Evolutionary conservation across 1,284 basidiomycete genomes (phyloP).

Genomic region (Puccinia polysora): DNA sequence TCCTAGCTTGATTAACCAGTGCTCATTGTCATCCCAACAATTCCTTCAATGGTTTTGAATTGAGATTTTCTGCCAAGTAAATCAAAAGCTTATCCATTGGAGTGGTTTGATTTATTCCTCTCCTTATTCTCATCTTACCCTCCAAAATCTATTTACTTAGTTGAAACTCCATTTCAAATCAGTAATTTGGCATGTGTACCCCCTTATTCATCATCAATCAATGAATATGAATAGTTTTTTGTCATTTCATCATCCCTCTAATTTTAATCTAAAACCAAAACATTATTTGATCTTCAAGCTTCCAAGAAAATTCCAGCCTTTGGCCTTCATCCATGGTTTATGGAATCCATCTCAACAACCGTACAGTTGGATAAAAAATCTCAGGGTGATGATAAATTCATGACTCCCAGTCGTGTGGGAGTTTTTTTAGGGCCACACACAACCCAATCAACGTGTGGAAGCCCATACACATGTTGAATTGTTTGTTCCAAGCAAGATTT

Average conservation of each 20-base stretch:
- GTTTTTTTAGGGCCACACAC: no score
- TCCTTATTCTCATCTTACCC: conserved; percentile 65
- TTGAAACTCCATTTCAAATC: conserved; percentile 58
- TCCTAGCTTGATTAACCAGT: conserved; percentile 66
- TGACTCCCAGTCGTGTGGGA: no score
- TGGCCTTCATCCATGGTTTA: conserved; percentile 57
- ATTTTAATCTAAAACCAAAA: not conserved
- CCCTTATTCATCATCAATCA: no score
- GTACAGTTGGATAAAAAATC: conserved; percentile 46
- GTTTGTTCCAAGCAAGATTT: no score
- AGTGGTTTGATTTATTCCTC: conserved; percentile 57
- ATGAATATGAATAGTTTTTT: not conserved
- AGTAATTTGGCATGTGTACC: conserved; percentile 61
- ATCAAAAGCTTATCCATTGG: conserved; percentile 52
- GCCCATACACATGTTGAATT: no score
- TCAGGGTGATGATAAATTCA: no score
- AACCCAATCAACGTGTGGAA: no score
- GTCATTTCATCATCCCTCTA: conserved; percentile 19
- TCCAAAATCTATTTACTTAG: conserved; percentile 64
- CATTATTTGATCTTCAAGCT: conserved; percentile 54
- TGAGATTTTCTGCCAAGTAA: not conserved
- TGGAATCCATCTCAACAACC: conserved; percentile 62
- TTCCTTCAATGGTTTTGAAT: conserved; percentile 55
- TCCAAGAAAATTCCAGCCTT: conserved; percentile 73
- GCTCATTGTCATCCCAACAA: conserved; percentile 73